These are phyloP conservation scores for Talinum fruticosum DNA, from an alignment of 148 eudicot genomes.

Conservation along the genomic window DNA sequence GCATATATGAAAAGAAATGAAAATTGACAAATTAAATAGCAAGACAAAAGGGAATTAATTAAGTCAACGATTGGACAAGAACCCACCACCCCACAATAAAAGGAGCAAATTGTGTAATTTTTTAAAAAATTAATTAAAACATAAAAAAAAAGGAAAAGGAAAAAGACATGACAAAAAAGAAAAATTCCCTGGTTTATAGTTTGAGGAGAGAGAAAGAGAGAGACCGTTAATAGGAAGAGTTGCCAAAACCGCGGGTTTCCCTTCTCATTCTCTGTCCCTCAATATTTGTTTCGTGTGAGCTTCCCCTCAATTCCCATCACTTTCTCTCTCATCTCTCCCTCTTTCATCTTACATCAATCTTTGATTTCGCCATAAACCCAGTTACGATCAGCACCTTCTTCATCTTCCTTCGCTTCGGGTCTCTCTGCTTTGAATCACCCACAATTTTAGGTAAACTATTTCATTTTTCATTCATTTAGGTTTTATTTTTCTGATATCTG, in stretches of 20 bases:
- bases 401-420: neutral
- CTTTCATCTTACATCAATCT: neutral
- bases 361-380: neutral
- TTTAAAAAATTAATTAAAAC: neutral
- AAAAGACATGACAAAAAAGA: conserved; percentile 2
- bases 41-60: neutral
- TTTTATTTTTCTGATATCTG: neutral
- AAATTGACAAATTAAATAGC: neutral
- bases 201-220: neutral
- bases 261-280: neutral
- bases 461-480: neutral
- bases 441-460: conserved; percentile 20
- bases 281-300: neutral
- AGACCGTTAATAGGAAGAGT: conserved; percentile 11
- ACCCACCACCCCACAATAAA: neutral
- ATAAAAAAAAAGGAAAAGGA: neutral
- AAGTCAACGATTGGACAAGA: neutral
- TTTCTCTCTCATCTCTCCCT: no score
- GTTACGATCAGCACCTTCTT: neutral
- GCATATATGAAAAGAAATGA: neutral
- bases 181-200: neutral
- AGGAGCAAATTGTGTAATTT: neutral
- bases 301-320: conserved; percentile 3
- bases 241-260: conserved; percentile 12
- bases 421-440: conserved; percentile 24